Evolutionary conservation across 805 yeast genomes (phyloP), one percentile per base, ranked within the genome.

Genomic region (Candida sithepensis): DNA sequence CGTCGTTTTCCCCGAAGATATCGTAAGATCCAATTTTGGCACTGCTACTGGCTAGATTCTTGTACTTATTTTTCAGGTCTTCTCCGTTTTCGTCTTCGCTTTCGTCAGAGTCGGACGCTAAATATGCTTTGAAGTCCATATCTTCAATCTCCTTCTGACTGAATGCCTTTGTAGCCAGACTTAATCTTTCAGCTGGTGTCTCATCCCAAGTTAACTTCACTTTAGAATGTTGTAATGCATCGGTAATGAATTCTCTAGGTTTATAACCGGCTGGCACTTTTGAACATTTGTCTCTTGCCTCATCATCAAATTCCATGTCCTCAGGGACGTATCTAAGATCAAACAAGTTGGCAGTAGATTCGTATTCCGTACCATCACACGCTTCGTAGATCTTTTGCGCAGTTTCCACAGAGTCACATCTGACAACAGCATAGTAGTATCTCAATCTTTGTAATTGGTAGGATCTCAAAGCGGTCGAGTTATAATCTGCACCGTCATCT

Each of bases 171-270:
- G 85, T 77, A 1, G 97, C 78, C 45, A 91, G 65, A 49, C 85
- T 81, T 16, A 81, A 66, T 60, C 99, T 79, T 60, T 90, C 97
- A 48, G 82, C 84, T 6, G 99, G 98, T 0, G 98, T 95, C 69
- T 92, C 98, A 67, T 94, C 99, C 99, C 99, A 94, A 0, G 98
- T 91, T 55, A 94, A 74, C 65, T 88, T 91, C 43, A 94, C 99
- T 60, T 91, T 94, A 14, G 98, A 91, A 63, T 90, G 96, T 64
- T 94, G 97, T 50, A 94, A 74, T 0, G 99, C 99, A 68, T 88
- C 97, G 3, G 99, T 94, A 26, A 88, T 87, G 66, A 94, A 94
- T 20, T 69, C 64, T 45, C 73, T 73, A 18, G 99, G 99, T 55
- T 81, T 83, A 67, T 94, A 94, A 42, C 78, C 79, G 2, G 81